phyloP scores from a whole-genome alignment of 768 basidiomycete genomes.

The Suillus sp. region DNA sequence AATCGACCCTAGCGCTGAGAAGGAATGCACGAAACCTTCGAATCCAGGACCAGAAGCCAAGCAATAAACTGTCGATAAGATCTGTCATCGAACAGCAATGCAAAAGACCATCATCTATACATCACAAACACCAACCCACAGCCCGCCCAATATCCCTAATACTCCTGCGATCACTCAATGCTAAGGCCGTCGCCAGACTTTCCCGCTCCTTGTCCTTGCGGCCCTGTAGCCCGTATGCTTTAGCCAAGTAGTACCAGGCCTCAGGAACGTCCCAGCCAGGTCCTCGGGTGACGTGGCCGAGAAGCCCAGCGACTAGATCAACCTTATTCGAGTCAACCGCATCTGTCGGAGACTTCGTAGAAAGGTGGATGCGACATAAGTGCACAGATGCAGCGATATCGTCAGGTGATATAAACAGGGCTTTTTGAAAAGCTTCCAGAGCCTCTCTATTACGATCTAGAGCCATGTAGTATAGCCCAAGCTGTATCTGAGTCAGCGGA shows the following conservation, averaged over 20 bases:
- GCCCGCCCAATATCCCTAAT: conserved; percentile 65
- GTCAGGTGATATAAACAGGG: conserved; percentile 82
- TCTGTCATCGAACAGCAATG: not conserved
- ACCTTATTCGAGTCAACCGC: conserved; percentile 46
- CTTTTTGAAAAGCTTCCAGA: conserved; percentile 79
- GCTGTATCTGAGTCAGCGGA: conserved; percentile 40
- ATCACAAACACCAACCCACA: conserved; percentile 68
- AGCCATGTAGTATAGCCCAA: conserved; percentile 73
- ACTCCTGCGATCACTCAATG: conserved; percentile 59
- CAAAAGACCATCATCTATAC: not conserved
- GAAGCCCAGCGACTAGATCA: conserved; percentile 81
- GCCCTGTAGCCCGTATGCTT: conserved; percentile 74
- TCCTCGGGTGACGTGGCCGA: conserved; percentile 76
- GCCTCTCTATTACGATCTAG: conserved; percentile 62
- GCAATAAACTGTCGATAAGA: not conserved
- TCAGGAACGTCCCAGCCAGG: conserved; percentile 91
- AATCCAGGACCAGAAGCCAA: not conserved
- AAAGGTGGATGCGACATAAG: conserved; percentile 74
- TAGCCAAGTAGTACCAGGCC: conserved; percentile 92
- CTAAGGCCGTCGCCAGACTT: conserved; percentile 70
- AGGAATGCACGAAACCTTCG: not conserved
- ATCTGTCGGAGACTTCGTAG: conserved; percentile 19
- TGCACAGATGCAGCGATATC: conserved; percentile 79
- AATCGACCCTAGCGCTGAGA: not conserved
- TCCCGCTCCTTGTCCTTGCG: conserved; percentile 73